A percentile compares a stretch with the other conserved stretches of the same genome.
These are phyloP conservation scores for Symbiotaphrina buchneri DNA, from an alignment of 495 filamentous ascomycete species.

Conservation along the genomic window DNA sequence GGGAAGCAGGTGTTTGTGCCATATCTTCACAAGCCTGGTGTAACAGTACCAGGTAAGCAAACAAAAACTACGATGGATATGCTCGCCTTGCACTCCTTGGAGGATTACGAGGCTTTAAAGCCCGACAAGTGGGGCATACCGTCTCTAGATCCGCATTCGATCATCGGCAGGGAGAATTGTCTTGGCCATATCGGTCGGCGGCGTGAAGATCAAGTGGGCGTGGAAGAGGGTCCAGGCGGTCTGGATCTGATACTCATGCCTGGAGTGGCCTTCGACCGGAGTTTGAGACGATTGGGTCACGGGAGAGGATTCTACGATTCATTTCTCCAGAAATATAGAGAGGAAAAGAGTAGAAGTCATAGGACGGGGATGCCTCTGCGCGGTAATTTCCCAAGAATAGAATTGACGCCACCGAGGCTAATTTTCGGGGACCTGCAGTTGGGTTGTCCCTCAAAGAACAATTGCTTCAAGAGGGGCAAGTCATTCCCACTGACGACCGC, in stretches of 20 bases:
- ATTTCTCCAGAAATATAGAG: slow-evolving; percentile 52
- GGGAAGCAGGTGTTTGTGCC: slow-evolving; percentile 84
- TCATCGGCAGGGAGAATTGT: slow-evolving; percentile 40
- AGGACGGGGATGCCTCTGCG: slow-evolving; percentile 37
- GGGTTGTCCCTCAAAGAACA: slow-evolving; percentile 81
- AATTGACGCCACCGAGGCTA: slow-evolving; percentile 15
- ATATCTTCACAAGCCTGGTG: slow-evolving; percentile 45
- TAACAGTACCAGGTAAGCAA: slow-evolving; percentile 16
- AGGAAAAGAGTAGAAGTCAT: slow-evolving; percentile 13
- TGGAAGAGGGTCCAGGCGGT: slow-evolving; percentile 20
- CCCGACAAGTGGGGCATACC: slow-evolving; percentile 87
- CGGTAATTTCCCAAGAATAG: slow-evolving; percentile 19
- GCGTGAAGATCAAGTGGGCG: slow-evolving; percentile 6
- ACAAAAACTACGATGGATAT: slow-evolving; percentile 67
- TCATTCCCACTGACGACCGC: slow-evolving; percentile 40
- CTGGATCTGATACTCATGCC: slow-evolving; percentile 83
- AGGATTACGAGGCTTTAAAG: slow-evolving; percentile 53
- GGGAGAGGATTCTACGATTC: slow-evolving; percentile 95
- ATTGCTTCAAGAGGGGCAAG: slow-evolving; percentile 33
- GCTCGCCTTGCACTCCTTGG: slow-evolving; percentile 47
- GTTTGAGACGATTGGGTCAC: slow-evolving; percentile 64
- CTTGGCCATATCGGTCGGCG: slow-evolving; percentile 28
- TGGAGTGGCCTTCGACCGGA: slow-evolving; percentile 73
- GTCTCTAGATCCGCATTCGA: slow-evolving; percentile 36
- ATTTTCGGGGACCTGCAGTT: slow-evolving; percentile 16